phyloP scores from a whole-genome alignment of 805 yeast species.

The Saccharomycopsis javanensis region DNA sequence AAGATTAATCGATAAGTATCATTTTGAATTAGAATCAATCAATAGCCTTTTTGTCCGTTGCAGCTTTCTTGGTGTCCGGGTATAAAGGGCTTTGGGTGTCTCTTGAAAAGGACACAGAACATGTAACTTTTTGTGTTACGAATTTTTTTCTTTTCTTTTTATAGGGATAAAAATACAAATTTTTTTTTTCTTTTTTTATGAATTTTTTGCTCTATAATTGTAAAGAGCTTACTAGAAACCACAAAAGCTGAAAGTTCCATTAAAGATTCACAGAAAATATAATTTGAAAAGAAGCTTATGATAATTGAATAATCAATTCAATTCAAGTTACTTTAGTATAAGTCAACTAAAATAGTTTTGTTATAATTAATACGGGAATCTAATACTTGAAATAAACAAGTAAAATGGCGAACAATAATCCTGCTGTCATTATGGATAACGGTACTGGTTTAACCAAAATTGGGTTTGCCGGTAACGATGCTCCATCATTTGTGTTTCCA shows the following conservation, averaged over 20 bases:
- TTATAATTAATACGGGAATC: too few relatives aligned
- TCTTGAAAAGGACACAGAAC: background rate
- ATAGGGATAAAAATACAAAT: background rate
- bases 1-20: too few relatives aligned
- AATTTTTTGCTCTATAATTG: background rate
- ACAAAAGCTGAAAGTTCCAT: background rate
- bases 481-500: slow-evolving; percentile 95
- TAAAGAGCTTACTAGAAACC: background rate
- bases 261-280: too few relatives aligned
- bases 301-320: too few relatives aligned
- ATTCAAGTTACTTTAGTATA: too few relatives aligned
- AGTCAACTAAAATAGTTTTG: too few relatives aligned
- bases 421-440: slow-evolving; percentile 29
- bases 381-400: background rate
- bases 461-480: slow-evolving; percentile 97
- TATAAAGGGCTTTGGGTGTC: background rate
- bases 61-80: background rate
- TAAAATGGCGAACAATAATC: slow-evolving; percentile 9
- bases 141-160: background rate
- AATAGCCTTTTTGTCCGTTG: too few relatives aligned
- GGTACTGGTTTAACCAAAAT: slow-evolving; percentile 97
- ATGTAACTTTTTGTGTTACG: background rate
- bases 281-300: too few relatives aligned
- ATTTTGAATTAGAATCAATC: too few relatives aligned
- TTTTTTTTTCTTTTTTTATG: background rate